Evolutionary conservation across 2,329 filamentous ascomycete genomes (phyloP).

Genomic region (Biscogniauxia marginata): DNA sequence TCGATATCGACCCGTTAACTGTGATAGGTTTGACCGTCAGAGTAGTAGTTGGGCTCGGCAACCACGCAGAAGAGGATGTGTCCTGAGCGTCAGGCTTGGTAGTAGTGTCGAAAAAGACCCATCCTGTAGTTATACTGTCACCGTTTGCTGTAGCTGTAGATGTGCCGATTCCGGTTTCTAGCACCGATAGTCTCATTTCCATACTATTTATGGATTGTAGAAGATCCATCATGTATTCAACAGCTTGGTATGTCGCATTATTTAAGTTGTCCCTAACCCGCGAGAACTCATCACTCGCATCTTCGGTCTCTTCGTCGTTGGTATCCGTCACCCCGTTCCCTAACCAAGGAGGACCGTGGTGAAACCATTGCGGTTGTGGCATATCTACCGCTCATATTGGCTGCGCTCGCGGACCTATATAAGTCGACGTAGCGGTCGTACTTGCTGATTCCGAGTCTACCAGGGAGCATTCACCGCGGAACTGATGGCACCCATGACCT

Average conservation of each 20-base stretch:
- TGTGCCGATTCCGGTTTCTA: not conserved
- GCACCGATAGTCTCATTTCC: conserved; percentile 1
- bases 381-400: not conserved
- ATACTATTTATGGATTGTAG: conserved; percentile 1
- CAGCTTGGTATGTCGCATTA: conserved; percentile 6
- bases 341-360: not conserved
- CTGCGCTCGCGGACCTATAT: not conserved
- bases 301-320: not conserved
- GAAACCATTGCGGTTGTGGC: not conserved
- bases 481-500: not conserved
- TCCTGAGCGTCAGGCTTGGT: not conserved
- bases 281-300: not conserved
- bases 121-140: not conserved
- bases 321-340: not conserved
- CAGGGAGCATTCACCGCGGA: not conserved
- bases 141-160: conserved; percentile 1
- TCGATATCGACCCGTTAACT: not conserved
- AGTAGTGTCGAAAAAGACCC: not conserved
- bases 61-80: not conserved
- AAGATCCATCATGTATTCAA: conserved; percentile 4
- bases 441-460: not conserved
- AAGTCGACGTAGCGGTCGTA: not conserved
- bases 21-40: conserved; percentile 1
- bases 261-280: conserved; percentile 1
- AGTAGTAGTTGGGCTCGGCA: not conserved